These are phyloP conservation scores for Isatis lusitanica DNA, from an alignment of 441 rosid species.

Conservation along the genomic window DNA sequence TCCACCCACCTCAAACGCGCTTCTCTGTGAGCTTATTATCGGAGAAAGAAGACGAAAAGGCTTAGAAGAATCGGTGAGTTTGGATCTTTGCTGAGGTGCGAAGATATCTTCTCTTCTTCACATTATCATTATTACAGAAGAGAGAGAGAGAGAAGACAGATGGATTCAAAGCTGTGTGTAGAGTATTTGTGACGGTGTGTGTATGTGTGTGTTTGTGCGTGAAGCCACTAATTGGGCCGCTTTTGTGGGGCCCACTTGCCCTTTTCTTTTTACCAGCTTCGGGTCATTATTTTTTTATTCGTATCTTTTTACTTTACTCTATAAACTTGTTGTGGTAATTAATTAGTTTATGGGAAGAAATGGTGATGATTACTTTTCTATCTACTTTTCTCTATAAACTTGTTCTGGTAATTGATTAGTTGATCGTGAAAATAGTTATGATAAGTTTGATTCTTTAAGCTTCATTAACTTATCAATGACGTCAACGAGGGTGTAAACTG, in stretches of 20 bases:
- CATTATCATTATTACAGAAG: constrained; percentile 29
- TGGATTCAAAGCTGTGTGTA: constrained; percentile 31
- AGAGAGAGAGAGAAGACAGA: constrained; percentile 31
- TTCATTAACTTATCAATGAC: background rate
- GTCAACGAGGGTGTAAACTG: no score
- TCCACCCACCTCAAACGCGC: constrained; percentile 5
- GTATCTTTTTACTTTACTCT: constrained; percentile 2
- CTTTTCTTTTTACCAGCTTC: background rate
- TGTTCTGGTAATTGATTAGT: background rate
- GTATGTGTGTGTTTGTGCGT: constrained; percentile 35
- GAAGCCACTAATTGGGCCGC: constrained; percentile 40
- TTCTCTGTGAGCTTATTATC: constrained; percentile 16
- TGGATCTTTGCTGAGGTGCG: constrained; percentile 38
- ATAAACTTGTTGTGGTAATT: background rate
- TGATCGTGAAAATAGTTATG: background rate
- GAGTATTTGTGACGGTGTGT: constrained; percentile 39
- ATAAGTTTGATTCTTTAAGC: constrained; percentile 20
- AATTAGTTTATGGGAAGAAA: background rate
- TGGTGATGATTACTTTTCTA: background rate
- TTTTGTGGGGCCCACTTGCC: constrained; percentile 26
- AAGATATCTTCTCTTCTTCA: constrained; percentile 36
- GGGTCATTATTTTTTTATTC: background rate
- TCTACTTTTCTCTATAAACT: no score
- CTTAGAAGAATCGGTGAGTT: background rate
- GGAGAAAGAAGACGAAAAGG: constrained; percentile 28